Evolutionary conservation across 2,329 filamentous ascomycete species (phyloP), one percentile per base, ranked within the genome.

Genomic region (Cytospora mali): DNA sequence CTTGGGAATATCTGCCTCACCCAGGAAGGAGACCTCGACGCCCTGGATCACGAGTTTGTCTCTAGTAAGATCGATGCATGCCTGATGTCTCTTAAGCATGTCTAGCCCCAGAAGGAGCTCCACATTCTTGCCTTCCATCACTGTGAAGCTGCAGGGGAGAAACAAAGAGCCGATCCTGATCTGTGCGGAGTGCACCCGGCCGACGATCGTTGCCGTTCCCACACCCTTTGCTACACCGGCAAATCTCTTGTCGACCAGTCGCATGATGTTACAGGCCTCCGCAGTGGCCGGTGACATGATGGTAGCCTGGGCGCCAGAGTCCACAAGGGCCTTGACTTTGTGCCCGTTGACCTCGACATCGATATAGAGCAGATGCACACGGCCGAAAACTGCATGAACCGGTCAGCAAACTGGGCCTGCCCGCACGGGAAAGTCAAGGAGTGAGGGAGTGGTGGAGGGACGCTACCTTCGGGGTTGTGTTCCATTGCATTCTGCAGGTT

Each of bases 81-180:
- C 95, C 76, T 97, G 94, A 76, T 98, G 93, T 46, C 95, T 87
- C 79, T 96, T 97, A 66, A 99, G 83, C 92, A 99, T 99, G 75
- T 99, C 95, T 49, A 99, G 80, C 4, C 95, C 95, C 14, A 99
- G 85, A 2, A 99, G 84, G 21, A 99, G 82, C 74, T 98, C 95
- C 27, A 99, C 95, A 58, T 92, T 88, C 77, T 98, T 99, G 67
- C 95, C 95, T 78, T 99, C 95, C 95, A 99, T 99, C 72, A 99
- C 95, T 3, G 95, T 99, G 75, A 99, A 99, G 64, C 93, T 95
- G 78, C 93, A 98, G 3, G 94, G 89, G 69, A 99, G 81, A 73
- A 92, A 93, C 66, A 94, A 85, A 49, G 84, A 87, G 58, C 94
- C 95, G 69, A 99, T 95, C 76, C 92, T 94, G 76, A 99, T 96